Base-by-base conservation (phyloP, 148 eudicot genomes). In the Chenopodium formosanum region DNA sequence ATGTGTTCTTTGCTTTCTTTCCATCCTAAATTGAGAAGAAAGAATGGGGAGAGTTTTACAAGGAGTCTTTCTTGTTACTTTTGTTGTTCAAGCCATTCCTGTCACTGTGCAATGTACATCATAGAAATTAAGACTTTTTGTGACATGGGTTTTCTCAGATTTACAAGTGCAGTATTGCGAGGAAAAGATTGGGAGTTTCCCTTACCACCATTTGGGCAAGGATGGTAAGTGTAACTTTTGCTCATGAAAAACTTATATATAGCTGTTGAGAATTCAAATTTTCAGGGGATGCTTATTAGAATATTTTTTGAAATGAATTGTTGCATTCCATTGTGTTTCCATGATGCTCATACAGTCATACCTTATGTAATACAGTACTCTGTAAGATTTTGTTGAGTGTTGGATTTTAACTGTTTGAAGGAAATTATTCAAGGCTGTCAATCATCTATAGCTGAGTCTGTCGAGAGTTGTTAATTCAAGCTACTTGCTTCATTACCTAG, bases 141-240 rank as follows among this genome's bases (percentile, higher is more conserved):
- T 63, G 25, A 34, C 20, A 32, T 77, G 66, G 32, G 77, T 64
- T 63, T 75, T 78, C 48, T 77, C 82, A 95, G 97, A 82, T 95
- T 93, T 84, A 95, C 97, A 1, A 95, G 99, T 86, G 98, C 98
- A 3, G 97, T 95, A 78, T 79, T 95, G 79, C 93, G 98, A 23
- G 91, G 90, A 25, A 88, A 93, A 81, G 89, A 84, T 76, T 95
- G 97, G 97, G 97, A 93, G 84, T 27, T 95, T 74, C 97, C 97
- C 13, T 81, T 95, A 82, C 98, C 98, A 7, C 98, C 98, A 74
- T 95, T 92, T 83, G 98, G 98, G 44, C 97, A 93, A 84, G 97
- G 98, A 74, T 93, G 97, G 98, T 95, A 82, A 91, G 94, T 83
- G 3, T 75, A 53, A 19, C 67, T 80, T 71, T 4, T 20, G n/a